Evolutionary conservation across 345 rosid species (phyloP).

Genomic region (Linum lewisii): DNA sequence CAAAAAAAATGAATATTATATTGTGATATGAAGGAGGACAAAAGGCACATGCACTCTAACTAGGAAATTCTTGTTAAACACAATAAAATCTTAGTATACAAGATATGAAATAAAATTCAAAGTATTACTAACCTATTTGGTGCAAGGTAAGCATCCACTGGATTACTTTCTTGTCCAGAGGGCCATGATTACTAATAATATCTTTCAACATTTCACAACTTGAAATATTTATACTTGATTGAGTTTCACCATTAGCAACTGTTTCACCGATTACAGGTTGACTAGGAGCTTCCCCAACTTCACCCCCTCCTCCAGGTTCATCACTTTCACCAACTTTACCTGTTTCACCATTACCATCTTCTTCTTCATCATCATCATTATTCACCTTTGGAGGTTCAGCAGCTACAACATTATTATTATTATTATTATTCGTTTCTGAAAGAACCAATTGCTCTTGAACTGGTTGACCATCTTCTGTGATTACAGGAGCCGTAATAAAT

Average conservation of each 20-base stretch:
- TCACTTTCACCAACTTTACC: background rate
- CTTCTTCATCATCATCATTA: conserved; percentile 7
- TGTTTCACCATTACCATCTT: conserved; percentile 11
- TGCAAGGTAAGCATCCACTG: conserved; percentile 86
- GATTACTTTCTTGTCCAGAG: conserved; percentile 67
- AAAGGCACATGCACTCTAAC: too few relatives aligned
- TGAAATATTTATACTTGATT: conserved; percentile 26
- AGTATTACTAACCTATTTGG: conserved; percentile 69
- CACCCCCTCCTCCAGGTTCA: background rate
- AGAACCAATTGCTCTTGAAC: conserved; percentile 71
- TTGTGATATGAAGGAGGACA: too few relatives aligned
- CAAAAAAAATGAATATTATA: background rate
- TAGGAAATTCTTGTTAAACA: too few relatives aligned
- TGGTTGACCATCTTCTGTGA: conserved; percentile 75
- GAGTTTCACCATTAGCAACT: conserved; percentile 12
- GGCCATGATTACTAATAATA: conserved; percentile 34
- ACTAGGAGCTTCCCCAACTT: background rate
- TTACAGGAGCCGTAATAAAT: conserved; percentile 80
- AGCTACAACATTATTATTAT: conserved; percentile 22
- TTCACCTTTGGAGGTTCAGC: conserved; percentile 16
- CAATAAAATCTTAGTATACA: too few relatives aligned
- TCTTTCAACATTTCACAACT: conserved; percentile 44
- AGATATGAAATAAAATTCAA: background rate
- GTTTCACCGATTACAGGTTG: conserved; percentile 3
- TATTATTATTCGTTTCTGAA: conserved; percentile 46